Base-by-base conservation (phyloP, 1,139 yeast genomes). In the Suhomyces wounanorum region DNA sequence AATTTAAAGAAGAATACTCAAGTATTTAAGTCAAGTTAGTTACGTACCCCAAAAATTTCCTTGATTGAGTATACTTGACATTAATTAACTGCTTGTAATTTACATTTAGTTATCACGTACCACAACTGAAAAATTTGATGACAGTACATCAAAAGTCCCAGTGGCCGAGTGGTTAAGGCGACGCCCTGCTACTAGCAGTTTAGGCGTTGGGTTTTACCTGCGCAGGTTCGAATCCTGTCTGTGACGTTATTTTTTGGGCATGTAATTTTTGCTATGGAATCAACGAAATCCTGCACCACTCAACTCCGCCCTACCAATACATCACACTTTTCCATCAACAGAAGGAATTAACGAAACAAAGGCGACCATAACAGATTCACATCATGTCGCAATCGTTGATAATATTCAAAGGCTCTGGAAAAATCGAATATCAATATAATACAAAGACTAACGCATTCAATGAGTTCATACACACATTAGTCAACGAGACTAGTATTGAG, bases 141-240 rank as follows among this genome's bases (percentile, higher is more conserved):
- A 10, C 16, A n/a, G 30, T 33, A 7, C 16, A 36, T 30, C 30
- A n/a, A 39, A 43, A 39, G 68, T 65, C 57, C 60, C 67, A 61
- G 68, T 65, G 68, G 68, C 68, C 68, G 68, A 65, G 68, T 65
- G 68, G 68, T 65, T 65, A 65, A 65, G 68, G 68, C 68, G 68
- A 64, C 67, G 54, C 68, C 68, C 68, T 64, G 68, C 68, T 64
- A 64, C 47, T 40, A 59, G 81, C 73, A 67, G 81, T 63, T 65
- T 55, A 84, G 89, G 88, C 83, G 83, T 82, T 84, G 89, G 85
- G 89, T 80, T 82, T 75, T 83, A 81, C 89, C 85, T 81, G 84
- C 89, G 89, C 88, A 84, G 88, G 89, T 84, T 84, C 89, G 89
- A 84, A 84, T 84, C 89, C 88, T 84, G 89, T 83, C 86, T 81